Evolutionary conservation across 2,329 filamentous ascomycete genomes (phyloP).

Genomic region (Pseudogymnoascus destructans): DNA sequence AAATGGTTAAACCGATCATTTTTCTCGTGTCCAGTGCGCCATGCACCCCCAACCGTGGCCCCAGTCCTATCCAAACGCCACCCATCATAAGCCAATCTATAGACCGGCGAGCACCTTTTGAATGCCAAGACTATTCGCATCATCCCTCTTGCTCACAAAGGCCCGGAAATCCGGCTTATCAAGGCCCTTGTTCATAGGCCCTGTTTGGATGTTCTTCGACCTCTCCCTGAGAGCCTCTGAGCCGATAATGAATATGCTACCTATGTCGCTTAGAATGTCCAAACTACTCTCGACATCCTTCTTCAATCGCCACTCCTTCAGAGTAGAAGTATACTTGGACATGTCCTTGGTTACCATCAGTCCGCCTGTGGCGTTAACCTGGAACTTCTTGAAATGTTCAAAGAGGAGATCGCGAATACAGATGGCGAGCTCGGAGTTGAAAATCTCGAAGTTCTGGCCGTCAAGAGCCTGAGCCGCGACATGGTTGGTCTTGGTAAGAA

Average conservation of each 20-base stretch:
- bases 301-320: slow-evolving; percentile 67
- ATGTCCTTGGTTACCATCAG: slow-evolving; percentile 95
- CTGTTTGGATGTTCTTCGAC: slow-evolving; percentile 42
- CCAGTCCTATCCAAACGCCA: slow-evolving; percentile 4
- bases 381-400: slow-evolving; percentile 89
- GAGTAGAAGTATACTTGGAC: slow-evolving; percentile 76
- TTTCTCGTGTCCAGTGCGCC: neutral
- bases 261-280: slow-evolving; percentile 84
- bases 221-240: slow-evolving; percentile 63
- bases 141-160: slow-evolving; percentile 76
- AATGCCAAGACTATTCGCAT: slow-evolving; percentile 66
- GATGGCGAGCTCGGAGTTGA: slow-evolving; percentile 72
- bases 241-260: slow-evolving; percentile 89
- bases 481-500: slow-evolving; percentile 56
- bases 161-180: slow-evolving; percentile 62
- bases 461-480: slow-evolving; percentile 58
- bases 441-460: slow-evolving; percentile 68
- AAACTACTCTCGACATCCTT: slow-evolving; percentile 56
- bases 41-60: neutral
- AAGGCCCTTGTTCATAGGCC: slow-evolving; percentile 37
- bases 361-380: slow-evolving; percentile 82
- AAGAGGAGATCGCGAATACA: slow-evolving; percentile 68
- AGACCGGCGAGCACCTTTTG: slow-evolving; percentile 59
- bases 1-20: slow-evolving; percentile 2
- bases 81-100: neutral